Evolutionary conservation across 768 basidiomycete genomes (phyloP), one percentile per base, ranked within the genome.

Genomic region (Xerocomellus dryophilus): DNA sequence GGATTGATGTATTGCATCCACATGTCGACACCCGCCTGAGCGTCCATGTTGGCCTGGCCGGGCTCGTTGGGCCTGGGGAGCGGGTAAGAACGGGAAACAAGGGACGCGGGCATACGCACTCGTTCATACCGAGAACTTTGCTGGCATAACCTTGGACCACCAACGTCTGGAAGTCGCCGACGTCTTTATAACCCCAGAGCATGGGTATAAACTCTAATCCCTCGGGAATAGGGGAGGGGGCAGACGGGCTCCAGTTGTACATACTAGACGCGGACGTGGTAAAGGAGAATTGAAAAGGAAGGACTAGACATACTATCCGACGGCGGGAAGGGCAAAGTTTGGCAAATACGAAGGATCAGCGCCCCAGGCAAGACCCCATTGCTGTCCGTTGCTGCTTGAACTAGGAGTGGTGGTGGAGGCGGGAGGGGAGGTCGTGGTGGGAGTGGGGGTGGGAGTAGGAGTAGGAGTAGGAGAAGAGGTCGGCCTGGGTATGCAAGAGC

Each of bases 1-100:
- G 85, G 85, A 10, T 80, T 39, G 51, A 94, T 77, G 69, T 86
- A 76, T 45, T 80, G 47, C 62, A 72, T 73, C 86, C 86, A 95
- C 44, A 88, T 62, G 0, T 45, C 0, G 25, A 76, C 80, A 44
- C 75, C 89, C 7, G 71, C 58, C 1, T 55, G 4, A 5, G 89
- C 78, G 34, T 51, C 45, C 67, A 93, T 74, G 74, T 86, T 78
- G 52, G 85, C 76, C 69, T 95, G 88, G 1, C 71, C 71, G 0
- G 51, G 3, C 55, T 85, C 75, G 57, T 95, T 83, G 25, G 90
- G 90, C 67, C 93, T 94, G 17, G 18, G 23, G 11, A 31, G 25
- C 17, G 5, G 18, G 15, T 70, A 39, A 52, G 44, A 21, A 18
- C 7, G 32, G 20, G 27, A 7, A 14, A 56, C 48, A 18, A 56